Evolutionary conservation across 805 yeast species (phyloP).

Genomic region (Ogataea trehaloabstinens): DNA sequence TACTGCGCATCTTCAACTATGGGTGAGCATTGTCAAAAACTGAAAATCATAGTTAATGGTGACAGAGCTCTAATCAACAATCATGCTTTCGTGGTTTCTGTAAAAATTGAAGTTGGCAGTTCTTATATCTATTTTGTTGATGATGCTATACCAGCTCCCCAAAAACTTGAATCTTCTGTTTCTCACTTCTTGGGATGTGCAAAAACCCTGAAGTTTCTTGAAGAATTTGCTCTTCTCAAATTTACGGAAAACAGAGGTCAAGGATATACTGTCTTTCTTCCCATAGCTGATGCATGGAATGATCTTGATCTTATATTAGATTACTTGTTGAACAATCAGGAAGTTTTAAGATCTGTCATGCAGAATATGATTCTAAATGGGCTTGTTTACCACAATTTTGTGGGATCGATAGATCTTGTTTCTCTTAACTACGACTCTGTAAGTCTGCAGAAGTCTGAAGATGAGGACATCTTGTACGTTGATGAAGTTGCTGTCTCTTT

Average conservation of each 20-base stretch:
- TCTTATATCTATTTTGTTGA: constrained; percentile 65
- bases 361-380: constrained; percentile 60
- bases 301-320: constrained; percentile 55
- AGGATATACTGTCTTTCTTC: constrained; percentile 78
- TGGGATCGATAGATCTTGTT: constrained; percentile 23
- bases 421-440: constrained; percentile 14
- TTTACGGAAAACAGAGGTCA: constrained; percentile 43
- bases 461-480: constrained; percentile 7
- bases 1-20: constrained; percentile 50
- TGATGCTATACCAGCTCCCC: constrained; percentile 61
- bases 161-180: constrained; percentile 59
- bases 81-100: constrained; percentile 43
- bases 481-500: constrained; percentile 30
- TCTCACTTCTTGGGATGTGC: constrained; percentile 66
- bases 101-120: constrained; percentile 53
- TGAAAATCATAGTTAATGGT: constrained; percentile 41
- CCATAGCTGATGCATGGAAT: constrained; percentile 75
- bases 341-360: constrained; percentile 51
- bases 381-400: constrained; percentile 64
- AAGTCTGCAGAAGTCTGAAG: constrained; percentile 5
- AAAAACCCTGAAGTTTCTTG: constrained; percentile 57
- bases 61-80: constrained; percentile 50
- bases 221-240: constrained; percentile 49
- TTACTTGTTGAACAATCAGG: constrained; percentile 52
- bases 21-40: constrained; percentile 60